phyloP scores from a whole-genome alignment of 2,329 filamentous ascomycete genomes.

The Lecanosticta acicola region DNA sequence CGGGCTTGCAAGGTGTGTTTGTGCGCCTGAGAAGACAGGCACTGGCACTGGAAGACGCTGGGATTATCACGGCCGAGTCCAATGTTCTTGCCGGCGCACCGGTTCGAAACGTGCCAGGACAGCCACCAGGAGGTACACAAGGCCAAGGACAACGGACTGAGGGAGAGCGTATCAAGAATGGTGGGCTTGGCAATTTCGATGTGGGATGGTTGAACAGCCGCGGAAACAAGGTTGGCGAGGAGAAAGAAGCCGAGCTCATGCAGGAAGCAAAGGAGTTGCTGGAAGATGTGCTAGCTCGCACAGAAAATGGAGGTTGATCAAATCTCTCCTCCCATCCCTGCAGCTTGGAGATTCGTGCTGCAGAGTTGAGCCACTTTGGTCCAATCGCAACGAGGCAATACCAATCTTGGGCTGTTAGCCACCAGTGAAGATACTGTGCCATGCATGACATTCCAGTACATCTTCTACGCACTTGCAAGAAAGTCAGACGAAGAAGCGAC shows the following conservation, averaged over 20 bases:
- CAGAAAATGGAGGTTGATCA: not conserved
- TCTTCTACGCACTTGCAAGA: no score
- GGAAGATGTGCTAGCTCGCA: conserved; percentile 24
- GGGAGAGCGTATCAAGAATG: conserved; percentile 36
- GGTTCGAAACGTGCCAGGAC: conserved; percentile 4
- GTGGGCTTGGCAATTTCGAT: conserved; percentile 57
- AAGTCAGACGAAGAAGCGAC: no score
- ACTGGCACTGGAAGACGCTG: conserved; percentile 73
- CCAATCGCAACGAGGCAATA: no score
- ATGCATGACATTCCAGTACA: no score
- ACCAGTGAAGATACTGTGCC: no score
- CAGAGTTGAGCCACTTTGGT: no score
- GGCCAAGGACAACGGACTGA: conserved; percentile 12
- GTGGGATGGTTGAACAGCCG: conserved; percentile 86
- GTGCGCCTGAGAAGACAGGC: conserved; percentile 70
- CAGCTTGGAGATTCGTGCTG: no score
- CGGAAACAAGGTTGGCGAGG: conserved; percentile 71
- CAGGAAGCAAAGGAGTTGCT: conserved; percentile 54
- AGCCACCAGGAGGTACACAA: conserved; percentile 5
- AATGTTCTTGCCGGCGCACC: conserved; percentile 15
- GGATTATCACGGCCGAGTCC: conserved; percentile 55
- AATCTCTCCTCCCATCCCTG: no score
- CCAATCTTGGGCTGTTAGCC: no score
- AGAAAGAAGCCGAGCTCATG: conserved; percentile 81
- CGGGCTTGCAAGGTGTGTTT: conserved; percentile 66